These are phyloP conservation scores for Corchorus olitorius DNA, from an alignment of 345 rosid genomes.

Conservation along the genomic window DNA sequence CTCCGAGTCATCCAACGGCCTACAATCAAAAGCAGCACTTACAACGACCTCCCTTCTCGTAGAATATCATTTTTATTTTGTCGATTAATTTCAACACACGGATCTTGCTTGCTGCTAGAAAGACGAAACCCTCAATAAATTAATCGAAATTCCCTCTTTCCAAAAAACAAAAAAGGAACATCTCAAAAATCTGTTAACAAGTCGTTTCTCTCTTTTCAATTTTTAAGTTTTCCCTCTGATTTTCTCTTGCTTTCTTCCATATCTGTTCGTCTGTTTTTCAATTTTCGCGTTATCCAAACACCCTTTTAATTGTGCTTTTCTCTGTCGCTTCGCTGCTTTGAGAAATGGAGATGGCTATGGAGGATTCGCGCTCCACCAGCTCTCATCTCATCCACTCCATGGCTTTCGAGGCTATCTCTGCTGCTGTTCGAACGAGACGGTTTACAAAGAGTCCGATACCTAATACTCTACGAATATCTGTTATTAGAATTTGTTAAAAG, in stretches of 20 bases:
- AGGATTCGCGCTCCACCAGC: constrained; percentile 43
- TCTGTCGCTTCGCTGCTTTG: constrained; percentile 5
- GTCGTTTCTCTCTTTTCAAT: constrained; percentile 1
- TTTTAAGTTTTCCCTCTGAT: background rate
- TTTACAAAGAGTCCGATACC: constrained; percentile 45
- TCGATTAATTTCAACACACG: background rate
- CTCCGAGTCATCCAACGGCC: background rate
- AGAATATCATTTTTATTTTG: background rate
- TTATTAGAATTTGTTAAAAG: constrained; percentile 28
- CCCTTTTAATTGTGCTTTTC: background rate
- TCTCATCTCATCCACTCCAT: constrained; percentile 37
- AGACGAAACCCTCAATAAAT: constrained; percentile 1
- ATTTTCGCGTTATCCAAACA: constrained; percentile 20
- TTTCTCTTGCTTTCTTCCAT: constrained; percentile 14
- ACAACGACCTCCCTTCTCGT: background rate
- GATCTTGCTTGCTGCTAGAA: background rate
- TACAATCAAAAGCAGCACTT: background rate
- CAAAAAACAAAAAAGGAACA: background rate
- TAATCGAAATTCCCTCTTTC: background rate
- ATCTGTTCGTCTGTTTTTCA: constrained; percentile 10
- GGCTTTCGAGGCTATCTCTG: constrained; percentile 47
- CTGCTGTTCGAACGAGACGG: constrained; percentile 50
- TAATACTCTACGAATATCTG: constrained; percentile 60
- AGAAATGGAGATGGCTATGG: constrained; percentile 63
- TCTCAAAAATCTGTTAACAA: constrained; percentile 23